Evolutionary conservation across 768 basidiomycete species (phyloP).

Genomic region (Mycena alexandri): DNA sequence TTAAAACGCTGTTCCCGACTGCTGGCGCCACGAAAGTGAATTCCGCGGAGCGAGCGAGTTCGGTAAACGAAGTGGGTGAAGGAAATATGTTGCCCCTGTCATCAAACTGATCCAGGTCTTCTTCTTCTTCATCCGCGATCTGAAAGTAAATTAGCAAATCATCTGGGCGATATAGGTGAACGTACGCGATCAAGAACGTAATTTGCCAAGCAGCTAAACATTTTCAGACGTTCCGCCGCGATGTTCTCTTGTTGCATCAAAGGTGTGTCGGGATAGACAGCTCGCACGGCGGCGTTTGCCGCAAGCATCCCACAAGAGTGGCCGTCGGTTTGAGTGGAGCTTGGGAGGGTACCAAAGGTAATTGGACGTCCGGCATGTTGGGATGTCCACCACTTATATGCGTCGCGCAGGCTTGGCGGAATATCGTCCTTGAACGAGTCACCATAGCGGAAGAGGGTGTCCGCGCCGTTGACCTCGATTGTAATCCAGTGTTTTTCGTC

Average conservation of each 20-base stretch:
- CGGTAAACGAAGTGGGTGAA: neutral
- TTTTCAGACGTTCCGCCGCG: neutral
- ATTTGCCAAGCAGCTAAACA: constrained; percentile 2
- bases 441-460: neutral
- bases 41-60: neutral
- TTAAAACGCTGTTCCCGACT: neutral
- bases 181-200: constrained; percentile 13
- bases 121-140: constrained; percentile 12
- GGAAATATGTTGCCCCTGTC: too few species aligned
- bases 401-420: neutral
- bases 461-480: neutral
- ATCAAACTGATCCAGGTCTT: neutral
- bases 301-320: constrained; percentile 15
- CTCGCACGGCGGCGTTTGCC: neutral
- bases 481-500: constrained; percentile 17
- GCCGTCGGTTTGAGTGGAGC: constrained; percentile 1
- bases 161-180: neutral
- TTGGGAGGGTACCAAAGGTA: neutral
- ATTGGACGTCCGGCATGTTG: neutral
- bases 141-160: neutral
- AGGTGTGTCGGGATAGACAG: neutral
- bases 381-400: constrained; percentile 6
- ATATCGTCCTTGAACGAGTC: neutral
- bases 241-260: constrained; percentile 1
- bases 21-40: constrained; percentile 13